These are phyloP conservation scores for Colletotrichum lupini DNA, from an alignment of 2,329 filamentous ascomycete genomes.

Conservation along the genomic window DNA sequence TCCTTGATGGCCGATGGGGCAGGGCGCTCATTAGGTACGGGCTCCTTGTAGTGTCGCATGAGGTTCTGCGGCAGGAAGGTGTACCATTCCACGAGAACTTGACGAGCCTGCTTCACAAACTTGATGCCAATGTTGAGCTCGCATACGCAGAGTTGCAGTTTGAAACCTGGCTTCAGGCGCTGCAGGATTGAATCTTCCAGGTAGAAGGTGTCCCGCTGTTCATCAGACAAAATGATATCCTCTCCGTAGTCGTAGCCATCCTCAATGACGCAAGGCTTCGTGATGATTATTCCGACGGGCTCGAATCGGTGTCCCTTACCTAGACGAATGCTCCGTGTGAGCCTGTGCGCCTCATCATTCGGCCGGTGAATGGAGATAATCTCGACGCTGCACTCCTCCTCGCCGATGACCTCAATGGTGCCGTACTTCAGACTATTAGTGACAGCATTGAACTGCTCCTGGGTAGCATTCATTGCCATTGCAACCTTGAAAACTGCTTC, in stretches of 20 bases:
- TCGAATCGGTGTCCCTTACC: conserved; percentile 49
- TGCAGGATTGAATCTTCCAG: conserved; percentile 69
- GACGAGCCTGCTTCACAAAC: conserved; percentile 71
- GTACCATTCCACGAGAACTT: conserved; percentile 71
- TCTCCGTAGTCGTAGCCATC: conserved; percentile 56
- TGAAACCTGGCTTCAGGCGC: conserved; percentile 73
- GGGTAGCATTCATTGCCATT: conserved; percentile 50
- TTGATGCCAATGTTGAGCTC: conserved; percentile 70
- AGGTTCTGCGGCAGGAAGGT: conserved; percentile 74
- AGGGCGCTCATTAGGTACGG: conserved; percentile 56
- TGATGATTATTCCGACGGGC: conserved; percentile 57
- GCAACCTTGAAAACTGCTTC: conserved; percentile 56
- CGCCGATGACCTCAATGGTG: conserved; percentile 53
- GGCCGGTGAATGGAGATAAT: conserved; percentile 64
- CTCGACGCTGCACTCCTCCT: conserved; percentile 69
- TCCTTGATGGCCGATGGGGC: conserved; percentile 56
- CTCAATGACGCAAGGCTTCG: conserved; percentile 58
- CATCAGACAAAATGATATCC: background rate
- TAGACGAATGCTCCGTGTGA: conserved; percentile 51
- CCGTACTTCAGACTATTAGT: conserved; percentile 37
- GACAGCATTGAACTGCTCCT: background rate
- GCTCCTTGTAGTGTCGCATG: conserved; percentile 74
- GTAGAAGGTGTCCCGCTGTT: conserved; percentile 61
- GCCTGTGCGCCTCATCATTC: conserved; percentile 50
- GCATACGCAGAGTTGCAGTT: conserved; percentile 65